Percentiles rank a stretch among this genome's conserved stretches.
Evolutionary conservation across 768 basidiomycete genomes (phyloP).

Genomic region (Kondoa subrosea): DNA sequence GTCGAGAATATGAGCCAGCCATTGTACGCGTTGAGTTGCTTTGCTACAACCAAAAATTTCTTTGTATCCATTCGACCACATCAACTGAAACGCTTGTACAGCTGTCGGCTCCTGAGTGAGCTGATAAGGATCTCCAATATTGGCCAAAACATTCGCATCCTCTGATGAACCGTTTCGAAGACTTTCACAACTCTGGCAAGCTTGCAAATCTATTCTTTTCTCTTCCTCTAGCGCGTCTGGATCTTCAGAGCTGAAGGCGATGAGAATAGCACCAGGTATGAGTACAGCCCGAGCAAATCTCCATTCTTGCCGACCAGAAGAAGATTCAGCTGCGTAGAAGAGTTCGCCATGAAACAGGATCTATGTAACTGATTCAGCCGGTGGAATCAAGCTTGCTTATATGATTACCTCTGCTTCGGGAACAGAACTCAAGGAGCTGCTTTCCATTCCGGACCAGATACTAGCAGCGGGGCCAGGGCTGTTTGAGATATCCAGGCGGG

Average conservation of each 20-base stretch:
- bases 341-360: background rate
- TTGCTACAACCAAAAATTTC: slow-evolving; percentile 4
- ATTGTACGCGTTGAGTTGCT: background rate
- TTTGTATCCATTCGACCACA: background rate
- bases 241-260: background rate
- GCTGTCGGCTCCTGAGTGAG: background rate
- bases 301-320: background rate
- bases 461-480: background rate
- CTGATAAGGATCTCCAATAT: background rate
- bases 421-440: background rate
- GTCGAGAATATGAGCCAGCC: background rate
- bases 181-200: background rate
- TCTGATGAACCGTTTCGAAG: background rate
- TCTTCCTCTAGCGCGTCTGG: background rate
- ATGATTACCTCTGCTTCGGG: background rate
- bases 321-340: background rate
- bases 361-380: too few species aligned
- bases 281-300: background rate
- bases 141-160: background rate
- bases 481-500: background rate
- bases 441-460: background rate
- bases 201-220: background rate
- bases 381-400: too few species aligned
- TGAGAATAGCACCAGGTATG: background rate
- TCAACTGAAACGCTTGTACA: slow-evolving; percentile 1